Conservation (phyloP, 768 basidiomycete genomes). For the Hydnomerulius pinastri region DNA sequence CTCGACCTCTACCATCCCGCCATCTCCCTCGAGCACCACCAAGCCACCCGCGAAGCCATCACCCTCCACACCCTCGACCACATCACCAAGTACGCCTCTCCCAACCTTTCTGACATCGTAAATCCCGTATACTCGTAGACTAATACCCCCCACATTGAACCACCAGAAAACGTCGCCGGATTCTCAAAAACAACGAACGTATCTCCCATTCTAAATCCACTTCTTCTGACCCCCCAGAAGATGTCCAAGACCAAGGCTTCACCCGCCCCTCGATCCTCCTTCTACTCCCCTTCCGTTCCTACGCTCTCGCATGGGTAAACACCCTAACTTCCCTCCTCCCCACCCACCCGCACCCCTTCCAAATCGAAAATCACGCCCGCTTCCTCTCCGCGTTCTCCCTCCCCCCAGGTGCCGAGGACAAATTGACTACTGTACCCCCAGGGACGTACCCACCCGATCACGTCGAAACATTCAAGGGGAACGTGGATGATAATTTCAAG, state of each 20-base stretch:
- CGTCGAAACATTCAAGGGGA: constrained; percentile 93
- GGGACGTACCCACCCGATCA: constrained; percentile 88
- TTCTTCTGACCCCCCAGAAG: constrained; percentile 59
- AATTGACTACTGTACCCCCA: constrained; percentile 68
- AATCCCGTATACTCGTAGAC: too few species aligned
- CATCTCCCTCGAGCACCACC: constrained; percentile 63
- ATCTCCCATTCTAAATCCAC: constrained; percentile 71
- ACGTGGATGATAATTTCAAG: constrained; percentile 93
- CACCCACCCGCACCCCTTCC: constrained; percentile 68
- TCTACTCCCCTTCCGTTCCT: constrained; percentile 91
- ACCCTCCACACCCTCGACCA: constrained; percentile 87
- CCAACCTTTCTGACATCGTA: not conserved
- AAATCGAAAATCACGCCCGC: constrained; percentile 86
- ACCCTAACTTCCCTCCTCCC: constrained; percentile 78
- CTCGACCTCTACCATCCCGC: constrained; percentile 78
- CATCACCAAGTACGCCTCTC: constrained; percentile 71
- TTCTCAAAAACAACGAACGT: constrained; percentile 94
- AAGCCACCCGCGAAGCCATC: constrained; percentile 63
- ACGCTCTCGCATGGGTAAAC: constrained; percentile 80
- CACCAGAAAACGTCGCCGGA: constrained; percentile 89
- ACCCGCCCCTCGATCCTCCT: constrained; percentile 93
- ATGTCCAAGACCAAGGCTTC: constrained; percentile 95
- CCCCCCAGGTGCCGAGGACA: constrained; percentile 78
- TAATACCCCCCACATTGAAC: too few species aligned
- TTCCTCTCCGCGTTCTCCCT: constrained; percentile 84